These are phyloP conservation scores for Boletus albobrunnescens DNA, from an alignment of 1,284 basidiomycete genomes.

Conservation along the genomic window DNA sequence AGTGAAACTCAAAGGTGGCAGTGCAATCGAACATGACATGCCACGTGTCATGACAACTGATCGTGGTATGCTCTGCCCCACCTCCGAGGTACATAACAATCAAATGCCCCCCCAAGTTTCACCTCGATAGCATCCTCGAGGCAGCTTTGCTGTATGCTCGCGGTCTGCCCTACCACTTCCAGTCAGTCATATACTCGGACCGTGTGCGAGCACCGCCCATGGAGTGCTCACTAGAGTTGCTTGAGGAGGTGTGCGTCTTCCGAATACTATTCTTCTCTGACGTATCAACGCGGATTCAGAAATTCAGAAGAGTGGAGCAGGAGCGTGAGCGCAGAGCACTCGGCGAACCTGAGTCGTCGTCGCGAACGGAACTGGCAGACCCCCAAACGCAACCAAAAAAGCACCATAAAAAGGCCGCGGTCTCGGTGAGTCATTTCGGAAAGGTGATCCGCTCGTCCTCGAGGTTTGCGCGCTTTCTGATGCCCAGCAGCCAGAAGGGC, in stretches of 20 bases:
- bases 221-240: conserved; percentile 33
- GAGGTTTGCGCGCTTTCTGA: conserved; percentile 3
- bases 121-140: neutral
- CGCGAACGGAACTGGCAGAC: conserved; percentile 19
- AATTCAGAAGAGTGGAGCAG: conserved; percentile 52
- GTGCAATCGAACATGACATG: conserved; percentile 7
- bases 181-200: conserved; percentile 4
- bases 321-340: conserved; percentile 46
- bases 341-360: conserved; percentile 28
- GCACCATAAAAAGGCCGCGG: conserved; percentile 40
- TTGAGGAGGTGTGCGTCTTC: conserved; percentile 39
- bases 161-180: neutral
- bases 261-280: neutral
- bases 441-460: conserved; percentile 38
- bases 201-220: too few relatives aligned
- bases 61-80: neutral
- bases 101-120: conserved; percentile 15
- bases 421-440: conserved; percentile 54
- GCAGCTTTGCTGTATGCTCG: neutral
- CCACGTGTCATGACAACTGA: conserved; percentile 16
- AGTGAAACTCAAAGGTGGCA: conserved; percentile 9
- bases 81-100: neutral
- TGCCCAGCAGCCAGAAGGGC: conserved; percentile 18
- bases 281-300: conserved; percentile 33
- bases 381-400: conserved; percentile 20